phyloP scores from a whole-genome alignment of 306 rosid genomes.

The peach (Prunus persica) region Prunus_persica_NCBIv2 NC_034014.1:22811501-22812000 shows the following conservation, averaged over 20 bases:
- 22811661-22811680: conserved; percentile 79
- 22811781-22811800: conserved; percentile 44
- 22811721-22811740: conserved; percentile 68
- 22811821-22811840: conserved; percentile 48
- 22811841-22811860: conserved; percentile 36
- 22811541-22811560: not conserved
- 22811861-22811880: conserved; percentile 32
- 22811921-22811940: conserved; percentile 45
- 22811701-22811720: conserved; percentile 92
- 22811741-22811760: conserved; percentile 63
- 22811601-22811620: conserved; percentile 78
- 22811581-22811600: not conserved
- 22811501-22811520: conserved; percentile 68
- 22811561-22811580: not conserved
- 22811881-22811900: conserved; percentile 36
- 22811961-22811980: conserved; percentile 41
- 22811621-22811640: conserved; percentile 83
- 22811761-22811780: conserved; percentile 28
- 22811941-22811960: conserved; percentile 17
- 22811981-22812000: conserved; percentile 74
- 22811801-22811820: conserved; percentile 26
- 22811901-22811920: conserved; percentile 56
- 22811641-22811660: conserved; percentile 81
- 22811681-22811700: conserved; percentile 92
- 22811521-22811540: too few relatives aligned